phyloP scores from a whole-genome alignment of 148 eudicot genomes.

The Amaranthus hypochondriacus region DNA sequence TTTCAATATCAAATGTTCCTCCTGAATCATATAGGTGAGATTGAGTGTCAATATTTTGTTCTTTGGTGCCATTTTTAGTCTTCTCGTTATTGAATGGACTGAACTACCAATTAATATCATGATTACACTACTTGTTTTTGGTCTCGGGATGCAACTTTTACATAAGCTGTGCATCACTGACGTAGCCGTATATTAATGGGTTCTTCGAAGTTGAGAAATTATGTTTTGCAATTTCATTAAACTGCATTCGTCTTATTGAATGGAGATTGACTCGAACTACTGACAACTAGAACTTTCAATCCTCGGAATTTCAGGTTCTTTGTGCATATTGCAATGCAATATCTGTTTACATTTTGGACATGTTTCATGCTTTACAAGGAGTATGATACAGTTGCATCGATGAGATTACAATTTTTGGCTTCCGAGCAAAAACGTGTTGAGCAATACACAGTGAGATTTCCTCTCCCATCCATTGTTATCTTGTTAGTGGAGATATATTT shows the following conservation, averaged over 20 bases:
- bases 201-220: background rate
- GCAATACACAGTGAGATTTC: slow-evolving; percentile 75
- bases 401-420: slow-evolving; percentile 80
- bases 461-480: background rate
- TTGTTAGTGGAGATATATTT: background rate
- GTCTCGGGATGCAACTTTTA: background rate
- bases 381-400: slow-evolving; percentile 65
- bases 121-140: background rate
- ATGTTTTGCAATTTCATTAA: background rate
- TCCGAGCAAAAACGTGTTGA: slow-evolving; percentile 68
- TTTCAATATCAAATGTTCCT: slow-evolving; percentile 89
- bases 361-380: slow-evolving; percentile 93
- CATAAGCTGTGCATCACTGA: background rate
- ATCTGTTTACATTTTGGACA: slow-evolving; percentile 90
- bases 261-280: background rate
- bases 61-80: background rate
- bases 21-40: slow-evolving; percentile 71
- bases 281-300: background rate
- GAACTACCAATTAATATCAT: background rate
- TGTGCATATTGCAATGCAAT: slow-evolving; percentile 71
- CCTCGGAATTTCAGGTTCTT: slow-evolving; percentile 62
- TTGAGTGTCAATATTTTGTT: background rate
- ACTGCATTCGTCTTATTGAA: background rate
- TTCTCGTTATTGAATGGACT: background rate
- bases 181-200: background rate